phyloP scores from a whole-genome alignment of 805 yeast species.

The Metschnikowia henanensis region DNA sequence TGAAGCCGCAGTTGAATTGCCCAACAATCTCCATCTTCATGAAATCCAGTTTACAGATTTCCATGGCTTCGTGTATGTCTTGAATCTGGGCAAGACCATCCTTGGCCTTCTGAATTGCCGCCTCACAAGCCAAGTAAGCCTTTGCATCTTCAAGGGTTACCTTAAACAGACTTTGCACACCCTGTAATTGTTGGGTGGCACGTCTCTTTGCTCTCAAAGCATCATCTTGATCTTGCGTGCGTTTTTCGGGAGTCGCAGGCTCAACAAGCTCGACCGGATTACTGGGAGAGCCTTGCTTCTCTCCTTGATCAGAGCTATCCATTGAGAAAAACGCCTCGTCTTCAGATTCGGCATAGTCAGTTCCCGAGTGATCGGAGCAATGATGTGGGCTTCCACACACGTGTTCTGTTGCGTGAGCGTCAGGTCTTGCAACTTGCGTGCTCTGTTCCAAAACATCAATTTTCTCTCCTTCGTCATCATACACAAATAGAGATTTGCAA shows the following conservation, averaged over 20 bases:
- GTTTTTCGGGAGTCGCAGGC: neutral
- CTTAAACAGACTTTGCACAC: neutral
- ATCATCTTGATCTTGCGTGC: neutral
- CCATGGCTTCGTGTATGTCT: conserved; percentile 17
- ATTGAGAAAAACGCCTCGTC: neutral
- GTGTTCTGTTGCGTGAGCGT: neutral
- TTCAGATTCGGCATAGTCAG: neutral
- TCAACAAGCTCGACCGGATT: no score
- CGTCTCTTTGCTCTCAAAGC: neutral
- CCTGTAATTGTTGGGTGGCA: conserved; percentile 6
- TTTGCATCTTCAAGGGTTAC: conserved; percentile 4
- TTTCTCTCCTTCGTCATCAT: neutral
- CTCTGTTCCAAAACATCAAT: neutral
- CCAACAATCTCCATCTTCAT: conserved; percentile 77
- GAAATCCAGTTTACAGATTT: conserved; percentile 72
- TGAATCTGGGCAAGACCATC: conserved; percentile 12
- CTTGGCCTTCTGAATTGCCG: neutral
- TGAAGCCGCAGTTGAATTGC: conserved; percentile 94
- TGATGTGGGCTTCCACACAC: no score
- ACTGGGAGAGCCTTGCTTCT: no score
- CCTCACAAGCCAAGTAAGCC: neutral
- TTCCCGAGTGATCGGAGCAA: neutral
- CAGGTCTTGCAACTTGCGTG: neutral
- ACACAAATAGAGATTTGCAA: neutral
- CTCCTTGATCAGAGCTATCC: no score